Evolutionary conservation across 805 yeast genomes (phyloP).

Genomic region (Candida yuanshanica): DNA sequence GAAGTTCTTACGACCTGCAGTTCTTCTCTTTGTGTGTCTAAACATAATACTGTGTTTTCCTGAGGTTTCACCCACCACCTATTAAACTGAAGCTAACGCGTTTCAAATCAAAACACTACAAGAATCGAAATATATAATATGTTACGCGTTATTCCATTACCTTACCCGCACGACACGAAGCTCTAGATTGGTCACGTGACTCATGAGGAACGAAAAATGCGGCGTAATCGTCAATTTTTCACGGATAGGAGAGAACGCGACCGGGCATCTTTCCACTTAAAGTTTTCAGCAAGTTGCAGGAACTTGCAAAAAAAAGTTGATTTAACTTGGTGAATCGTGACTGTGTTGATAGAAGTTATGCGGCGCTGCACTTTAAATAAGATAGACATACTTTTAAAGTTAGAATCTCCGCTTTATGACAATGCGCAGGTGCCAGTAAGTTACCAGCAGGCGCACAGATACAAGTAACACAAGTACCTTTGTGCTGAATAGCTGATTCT

Average conservation of each 20-base stretch:
- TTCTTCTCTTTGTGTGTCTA: slow-evolving; percentile 67
- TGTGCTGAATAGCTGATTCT: too few relatives aligned
- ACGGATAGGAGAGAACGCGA: too few relatives aligned
- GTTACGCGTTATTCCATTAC: not conserved
- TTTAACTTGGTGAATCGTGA: too few relatives aligned
- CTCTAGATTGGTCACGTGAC: not conserved
- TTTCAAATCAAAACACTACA: not conserved
- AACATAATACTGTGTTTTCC: slow-evolving; percentile 40
- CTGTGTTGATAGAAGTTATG: not conserved
- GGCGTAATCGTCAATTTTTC: too few relatives aligned
- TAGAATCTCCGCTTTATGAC: too few relatives aligned
- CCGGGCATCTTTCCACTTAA: not conserved
- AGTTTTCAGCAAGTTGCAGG: too few relatives aligned
- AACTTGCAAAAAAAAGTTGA: not conserved
- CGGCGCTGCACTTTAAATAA: not conserved
- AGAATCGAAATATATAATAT: too few relatives aligned
- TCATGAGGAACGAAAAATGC: too few relatives aligned
- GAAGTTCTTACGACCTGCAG: slow-evolving; percentile 68
- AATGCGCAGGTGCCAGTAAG: too few relatives aligned
- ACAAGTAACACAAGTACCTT: too few relatives aligned
- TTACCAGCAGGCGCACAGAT: too few relatives aligned
- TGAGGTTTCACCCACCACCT: not conserved
- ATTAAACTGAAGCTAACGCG: not conserved
- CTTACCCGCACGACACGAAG: not conserved
- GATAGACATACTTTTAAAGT: too few relatives aligned